Evolutionary conservation across 2,329 filamentous ascomycete species (phyloP).

Genomic region (Coniosporium uncinatum): DNA sequence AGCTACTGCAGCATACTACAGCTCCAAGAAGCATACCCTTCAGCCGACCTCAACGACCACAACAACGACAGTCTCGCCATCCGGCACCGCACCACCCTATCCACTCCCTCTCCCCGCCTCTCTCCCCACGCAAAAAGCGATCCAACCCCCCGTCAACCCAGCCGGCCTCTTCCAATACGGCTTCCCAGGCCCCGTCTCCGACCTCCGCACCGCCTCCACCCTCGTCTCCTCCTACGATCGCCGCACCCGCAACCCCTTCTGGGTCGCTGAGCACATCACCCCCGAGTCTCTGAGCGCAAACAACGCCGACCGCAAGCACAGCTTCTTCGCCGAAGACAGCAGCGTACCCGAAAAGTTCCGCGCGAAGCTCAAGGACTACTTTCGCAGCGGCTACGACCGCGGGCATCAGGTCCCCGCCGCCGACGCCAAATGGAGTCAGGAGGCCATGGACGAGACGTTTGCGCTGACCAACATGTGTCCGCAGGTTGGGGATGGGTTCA

Average conservation of each 20-base stretch:
- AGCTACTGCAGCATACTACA: slow-evolving; percentile 39
- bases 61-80: slow-evolving; percentile 26
- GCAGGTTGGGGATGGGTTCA: slow-evolving; percentile 97
- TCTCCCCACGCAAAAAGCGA: slow-evolving; percentile 15
- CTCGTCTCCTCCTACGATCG: slow-evolving; percentile 90
- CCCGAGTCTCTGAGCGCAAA: slow-evolving; percentile 70
- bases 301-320: slow-evolving; percentile 80
- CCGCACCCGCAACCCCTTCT: slow-evolving; percentile 83
- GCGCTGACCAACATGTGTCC: slow-evolving; percentile 95
- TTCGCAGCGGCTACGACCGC: slow-evolving; percentile 88
- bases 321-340: slow-evolving; percentile 76
- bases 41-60: slow-evolving; percentile 17
- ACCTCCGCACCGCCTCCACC: slow-evolving; percentile 71
- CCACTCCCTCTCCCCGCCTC: slow-evolving; percentile 18
- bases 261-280: slow-evolving; percentile 94
- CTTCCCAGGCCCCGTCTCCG: slow-evolving; percentile 86
- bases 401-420: slow-evolving; percentile 97
- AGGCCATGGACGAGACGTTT: slow-evolving; percentile 94
- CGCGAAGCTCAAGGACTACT: slow-evolving; percentile 89
- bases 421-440: slow-evolving; percentile 92
- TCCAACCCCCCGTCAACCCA: slow-evolving; percentile 35
- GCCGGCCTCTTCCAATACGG: slow-evolving; percentile 51
- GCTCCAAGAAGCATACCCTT: slow-evolving; percentile 19
- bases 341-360: slow-evolving; percentile 81
- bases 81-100: slow-evolving; percentile 13